A percentile compares a stretch with the other conserved stretches of the same genome.
Evolutionary conservation across 2,329 filamentous ascomycete species (phyloP).

Genomic region (Neodidymelliopsis sp.): DNA sequence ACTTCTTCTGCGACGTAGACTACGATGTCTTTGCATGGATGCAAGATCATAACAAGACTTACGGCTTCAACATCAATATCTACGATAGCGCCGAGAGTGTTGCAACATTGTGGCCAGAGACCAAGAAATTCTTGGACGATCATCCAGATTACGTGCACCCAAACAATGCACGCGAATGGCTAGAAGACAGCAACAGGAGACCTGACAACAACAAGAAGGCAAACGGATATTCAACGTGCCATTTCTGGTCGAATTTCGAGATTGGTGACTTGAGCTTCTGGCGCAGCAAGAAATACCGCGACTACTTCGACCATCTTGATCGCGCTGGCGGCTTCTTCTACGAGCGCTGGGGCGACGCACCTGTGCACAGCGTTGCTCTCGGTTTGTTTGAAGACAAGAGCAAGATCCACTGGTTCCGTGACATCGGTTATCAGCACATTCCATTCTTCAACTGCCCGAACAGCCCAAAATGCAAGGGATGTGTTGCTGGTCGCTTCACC

Average conservation of each 20-base stretch:
- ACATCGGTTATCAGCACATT: conserved; percentile 98
- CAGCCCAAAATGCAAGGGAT: conserved; percentile 90
- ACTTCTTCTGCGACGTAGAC: conserved; percentile 98
- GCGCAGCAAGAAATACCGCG: conserved; percentile 87
- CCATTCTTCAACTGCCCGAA: conserved; percentile 99
- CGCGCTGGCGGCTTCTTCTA: conserved; percentile 97
- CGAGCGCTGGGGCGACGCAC: conserved; percentile 97
- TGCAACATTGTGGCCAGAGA: conserved; percentile 93
- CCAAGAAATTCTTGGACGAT: conserved; percentile 84
- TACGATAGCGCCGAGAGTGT: conserved; percentile 92
- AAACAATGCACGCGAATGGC: conserved; percentile 87
- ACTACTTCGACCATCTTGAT: conserved; percentile 96
- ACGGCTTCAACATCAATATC: conserved; percentile 97
- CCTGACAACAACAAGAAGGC: conserved; percentile 82
- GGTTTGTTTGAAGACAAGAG: conserved; percentile 89
- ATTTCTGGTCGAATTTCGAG: conserved; percentile 99
- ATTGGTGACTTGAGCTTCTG: conserved; percentile 94
- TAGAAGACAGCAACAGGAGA: conserved; percentile 78
- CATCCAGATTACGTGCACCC: conserved; percentile 81
- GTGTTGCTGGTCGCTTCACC: conserved; percentile 84
- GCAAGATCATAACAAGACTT: conserved; percentile 98
- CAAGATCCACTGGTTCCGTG: conserved; percentile 98
- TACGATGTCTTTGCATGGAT: conserved; percentile 99
- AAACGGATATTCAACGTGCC: conserved; percentile 95
- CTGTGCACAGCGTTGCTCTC: conserved; percentile 92